A percentile compares a stretch with the other conserved stretches of the same genome.
These are phyloP conservation scores for Colletotrichum horii DNA, from an alignment of 2,329 filamentous ascomycete genomes.

Conservation along the genomic window DNA sequence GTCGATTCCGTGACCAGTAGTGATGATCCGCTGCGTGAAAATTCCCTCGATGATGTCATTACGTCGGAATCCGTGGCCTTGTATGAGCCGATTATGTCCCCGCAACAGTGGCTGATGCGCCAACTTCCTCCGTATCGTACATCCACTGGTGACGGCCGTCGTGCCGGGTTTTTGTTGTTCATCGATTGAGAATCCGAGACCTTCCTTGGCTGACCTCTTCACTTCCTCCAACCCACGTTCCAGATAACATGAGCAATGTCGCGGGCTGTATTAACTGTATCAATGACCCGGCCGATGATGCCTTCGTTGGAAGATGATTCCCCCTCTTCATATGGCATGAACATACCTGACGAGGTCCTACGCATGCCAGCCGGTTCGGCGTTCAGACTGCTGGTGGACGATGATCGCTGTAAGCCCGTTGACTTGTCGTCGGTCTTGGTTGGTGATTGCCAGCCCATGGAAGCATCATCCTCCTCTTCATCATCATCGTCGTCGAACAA, in stretches of 20 bases:
- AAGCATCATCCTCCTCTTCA: conserved; percentile 58
- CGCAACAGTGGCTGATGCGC: neutral
- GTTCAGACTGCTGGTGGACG: conserved; percentile 54
- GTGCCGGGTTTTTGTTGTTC: neutral
- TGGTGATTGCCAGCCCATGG: conserved; percentile 24
- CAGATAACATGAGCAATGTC: conserved; percentile 75
- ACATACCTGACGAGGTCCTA: conserved; percentile 85
- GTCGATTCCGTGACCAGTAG: neutral
- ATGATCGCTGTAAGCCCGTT: conserved; percentile 47
- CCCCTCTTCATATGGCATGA: conserved; percentile 84
- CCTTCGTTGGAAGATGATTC: conserved; percentile 66
- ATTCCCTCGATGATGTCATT: neutral
- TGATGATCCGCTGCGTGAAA: neutral
- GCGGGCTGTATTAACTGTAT: conserved; percentile 77
- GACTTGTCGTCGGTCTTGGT: conserved; percentile 23
- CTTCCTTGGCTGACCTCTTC: conserved; percentile 22
- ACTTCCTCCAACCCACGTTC: conserved; percentile 72
- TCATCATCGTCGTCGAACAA: conserved; percentile 65
- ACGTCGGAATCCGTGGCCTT: neutral
- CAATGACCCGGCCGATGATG: conserved; percentile 79
- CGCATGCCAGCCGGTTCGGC: conserved; percentile 68
- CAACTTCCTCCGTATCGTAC: conserved; percentile 4
- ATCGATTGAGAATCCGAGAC: neutral
- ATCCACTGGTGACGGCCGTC: neutral
- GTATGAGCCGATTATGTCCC: neutral